Base-by-base conservation (phyloP, 495 filamentous ascomycete species). In the Penicillium bialowiezense region DNA sequence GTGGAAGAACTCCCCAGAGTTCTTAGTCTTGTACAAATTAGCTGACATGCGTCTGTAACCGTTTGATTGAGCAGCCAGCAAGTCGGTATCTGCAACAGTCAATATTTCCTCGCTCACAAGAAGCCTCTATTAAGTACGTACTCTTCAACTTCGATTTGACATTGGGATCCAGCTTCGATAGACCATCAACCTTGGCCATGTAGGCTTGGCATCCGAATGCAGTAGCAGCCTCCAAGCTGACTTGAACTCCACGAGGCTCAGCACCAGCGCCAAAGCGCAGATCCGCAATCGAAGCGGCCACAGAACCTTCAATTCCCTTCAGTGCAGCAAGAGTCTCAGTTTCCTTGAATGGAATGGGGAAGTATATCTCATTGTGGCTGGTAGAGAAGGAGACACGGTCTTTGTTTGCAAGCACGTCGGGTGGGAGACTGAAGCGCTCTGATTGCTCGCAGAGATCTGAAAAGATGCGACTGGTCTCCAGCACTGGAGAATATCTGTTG, bases 31-130 rank as follows among this genome's bases (percentile, higher is more conserved):
- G 69, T 90, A 91, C 10, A 90, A 68, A 62, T 88, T 89, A 12
- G 86, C 86, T 20, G 86, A 87, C 55, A 90, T 76, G 31, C 87
- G 80, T 26, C 86, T 80, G 59, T 91, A 89, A 14, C 83, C 71
- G 56, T 82, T 81, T 3, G 86, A 87, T 60, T 90, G 87, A 5
- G 87, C 86, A 40, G 71, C 68, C 42, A 86, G 69, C 18, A 88
- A 64, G 69, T 89, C 86, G 54, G 84, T 89, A 55, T 88, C 87
- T 88, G 43, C 9, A 24, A 20, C 8, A 37, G 48, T 67, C 39
- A 63, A 55, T 56, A 21, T 42, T n/a, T 5, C 55, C 47, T 24
- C 34, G 10, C 10, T 38, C 46, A 18, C 24, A 18, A 28, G n/a
- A 40, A 19, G 41, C 2, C 14, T 40, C 1, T 12, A 7, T 10